These are phyloP conservation scores for Clavariopsis aquatica DNA, from an alignment of 495 filamentous ascomycete genomes.

Conservation along the genomic window DNA sequence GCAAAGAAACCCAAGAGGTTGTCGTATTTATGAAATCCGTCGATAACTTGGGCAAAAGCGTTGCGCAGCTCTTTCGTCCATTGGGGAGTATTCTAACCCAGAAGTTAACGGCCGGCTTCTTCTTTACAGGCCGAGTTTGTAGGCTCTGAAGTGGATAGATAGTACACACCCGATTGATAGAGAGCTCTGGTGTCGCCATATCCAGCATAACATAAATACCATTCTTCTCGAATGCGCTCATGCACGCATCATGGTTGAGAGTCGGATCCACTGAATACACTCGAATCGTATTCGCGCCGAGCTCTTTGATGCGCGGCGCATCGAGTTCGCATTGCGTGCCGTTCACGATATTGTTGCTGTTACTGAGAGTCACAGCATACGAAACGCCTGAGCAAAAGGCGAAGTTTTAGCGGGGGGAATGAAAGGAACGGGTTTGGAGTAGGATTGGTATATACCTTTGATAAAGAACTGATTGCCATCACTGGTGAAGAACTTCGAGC, in stretches of 20 bases:
- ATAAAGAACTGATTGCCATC: conserved; percentile 79
- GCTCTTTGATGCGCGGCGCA: conserved; percentile 17
- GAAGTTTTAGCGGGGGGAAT: too few species aligned
- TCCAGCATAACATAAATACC: conserved; percentile 34
- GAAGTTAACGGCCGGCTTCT: not conserved
- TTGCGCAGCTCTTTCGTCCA: conserved; percentile 24
- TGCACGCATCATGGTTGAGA: conserved; percentile 32
- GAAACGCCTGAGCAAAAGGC: conserved; percentile 15
- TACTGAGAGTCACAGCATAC: not conserved
- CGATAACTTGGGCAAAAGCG: conserved; percentile 26
- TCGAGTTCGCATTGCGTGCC: conserved; percentile 24
- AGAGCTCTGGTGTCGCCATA: conserved; percentile 16
- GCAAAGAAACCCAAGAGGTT: conserved; percentile 29
- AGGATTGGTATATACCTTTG: conserved; percentile 75
- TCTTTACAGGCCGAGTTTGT: not conserved
- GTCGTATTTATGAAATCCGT: conserved; percentile 32
- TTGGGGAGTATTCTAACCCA: conserved; percentile 2
- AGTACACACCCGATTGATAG: conserved; percentile 14
- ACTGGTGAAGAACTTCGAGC: conserved; percentile 81
- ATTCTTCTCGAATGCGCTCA: conserved; percentile 23
- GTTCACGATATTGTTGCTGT: conserved; percentile 14
- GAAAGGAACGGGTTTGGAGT: too few species aligned
- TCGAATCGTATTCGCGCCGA: conserved; percentile 28
- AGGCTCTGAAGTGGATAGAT: not conserved
- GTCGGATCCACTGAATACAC: conserved; percentile 29